A percentile compares a stretch with the other conserved stretches of the same genome.
Evolutionary conservation across 2,329 filamentous ascomycete species (phyloP).

Genomic region (Colletotrichum coccodes): DNA sequence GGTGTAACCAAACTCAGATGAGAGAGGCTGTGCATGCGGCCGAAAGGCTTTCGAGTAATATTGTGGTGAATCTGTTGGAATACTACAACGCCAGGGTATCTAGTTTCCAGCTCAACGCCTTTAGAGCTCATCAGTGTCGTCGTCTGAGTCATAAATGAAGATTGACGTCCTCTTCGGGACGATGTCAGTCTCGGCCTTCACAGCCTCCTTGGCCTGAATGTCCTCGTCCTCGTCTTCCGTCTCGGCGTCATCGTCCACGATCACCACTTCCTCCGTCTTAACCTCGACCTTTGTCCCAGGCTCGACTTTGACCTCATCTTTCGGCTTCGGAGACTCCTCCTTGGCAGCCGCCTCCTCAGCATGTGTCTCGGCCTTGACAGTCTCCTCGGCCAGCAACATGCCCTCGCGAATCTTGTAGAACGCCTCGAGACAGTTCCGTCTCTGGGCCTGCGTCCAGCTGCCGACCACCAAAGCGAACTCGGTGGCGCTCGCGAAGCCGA

Average conservation of each 20-base stretch:
- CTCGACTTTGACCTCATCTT: constrained; percentile 15
- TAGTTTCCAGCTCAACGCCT: constrained; percentile 7
- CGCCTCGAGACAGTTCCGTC: constrained; percentile 79
- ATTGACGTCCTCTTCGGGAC: constrained; percentile 39
- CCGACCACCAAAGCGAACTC: constrained; percentile 94
- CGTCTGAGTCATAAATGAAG: constrained; percentile 50
- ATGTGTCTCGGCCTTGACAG: constrained; percentile 36
- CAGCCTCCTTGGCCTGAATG: neutral
- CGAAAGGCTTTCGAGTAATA: neutral
- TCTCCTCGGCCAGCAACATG: constrained; percentile 49
- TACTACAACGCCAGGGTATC: constrained; percentile 6
- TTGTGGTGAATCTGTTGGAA: neutral
- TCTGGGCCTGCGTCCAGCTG: constrained; percentile 85
- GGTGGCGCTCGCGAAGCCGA: constrained; percentile 79
- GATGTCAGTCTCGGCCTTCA: neutral
- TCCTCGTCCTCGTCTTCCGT: constrained; percentile 12
- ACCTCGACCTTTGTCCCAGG: neutral
- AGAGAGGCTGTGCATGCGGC: too few relatives aligned
- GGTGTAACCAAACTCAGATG: too few relatives aligned
- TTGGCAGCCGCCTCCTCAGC: constrained; percentile 33
- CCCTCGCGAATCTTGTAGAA: constrained; percentile 80
- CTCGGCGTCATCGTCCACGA: constrained; percentile 33
- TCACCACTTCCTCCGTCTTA: constrained; percentile 26
- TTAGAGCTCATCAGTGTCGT: constrained; percentile 49
- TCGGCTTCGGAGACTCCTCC: constrained; percentile 10